Base-by-base conservation (phyloP, 306 rosid genomes). In the Abrus pulchellus region DNA sequence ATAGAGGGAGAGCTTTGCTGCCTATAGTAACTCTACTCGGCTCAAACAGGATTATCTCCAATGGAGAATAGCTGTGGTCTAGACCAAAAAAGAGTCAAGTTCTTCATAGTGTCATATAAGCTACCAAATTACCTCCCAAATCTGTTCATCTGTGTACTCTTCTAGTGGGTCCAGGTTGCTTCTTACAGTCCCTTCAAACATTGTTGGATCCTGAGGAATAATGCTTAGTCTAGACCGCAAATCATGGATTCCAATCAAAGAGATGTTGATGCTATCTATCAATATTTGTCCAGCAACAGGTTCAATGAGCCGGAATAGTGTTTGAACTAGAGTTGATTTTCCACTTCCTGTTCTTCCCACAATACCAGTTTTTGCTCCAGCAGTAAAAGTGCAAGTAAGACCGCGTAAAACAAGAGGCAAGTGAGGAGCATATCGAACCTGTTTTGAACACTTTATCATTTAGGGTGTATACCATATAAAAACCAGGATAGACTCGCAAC, bases 191-290 rank as follows among this genome's bases (percentile, higher is more conserved):
- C 98, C 97, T 87, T 90, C 92, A 86, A 94, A 94, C 98, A 94
- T 94, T 55, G 97, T 94, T 70, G 98, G 97, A 80, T 94, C 97
- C 73, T 92, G 97, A 86, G 98, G 97, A 68, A 92, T 94, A 62
- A 94, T 92, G 86, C 97, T 94, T 14, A 92, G 85, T 81, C 82
- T 87, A 4, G 88, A 92, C 66, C 94, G 65, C 71, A 94, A 83
- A 85, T 94, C 91, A 36, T 92, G 97, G 62, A 94, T 70, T 53
- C 97, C 97, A 38, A 92, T 84, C 4, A 59, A 80, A 29, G 89
- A 78, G 74, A 91, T 90, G 76, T 86, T 68, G 48, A 88, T 82
- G 64, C 75, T 77, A 68, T 94, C 97, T 75, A 94, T 88, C 62
- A 86, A 59, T 38, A 94, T 90, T 85, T 83, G 10, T 83, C 88